phyloP scores from a whole-genome alignment of 2,329 filamentous ascomycete species.

The Paraphaeosphaeria minitans region DNA sequence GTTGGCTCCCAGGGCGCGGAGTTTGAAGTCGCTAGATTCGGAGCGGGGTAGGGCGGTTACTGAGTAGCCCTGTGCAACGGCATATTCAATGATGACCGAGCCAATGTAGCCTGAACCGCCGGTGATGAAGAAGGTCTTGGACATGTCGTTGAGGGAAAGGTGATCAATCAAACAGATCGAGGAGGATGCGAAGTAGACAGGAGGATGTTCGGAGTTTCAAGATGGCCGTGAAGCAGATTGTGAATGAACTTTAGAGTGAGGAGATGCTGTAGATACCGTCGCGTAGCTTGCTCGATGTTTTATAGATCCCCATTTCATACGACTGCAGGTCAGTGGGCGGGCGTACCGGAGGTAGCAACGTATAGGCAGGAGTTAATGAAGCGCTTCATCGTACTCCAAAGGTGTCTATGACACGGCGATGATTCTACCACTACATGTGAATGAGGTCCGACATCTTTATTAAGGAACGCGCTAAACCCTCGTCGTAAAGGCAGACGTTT shows the following conservation, averaged over 20 bases:
- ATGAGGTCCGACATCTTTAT: neutral
- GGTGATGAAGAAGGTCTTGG: slow-evolving; percentile 27
- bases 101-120: slow-evolving; percentile 32
- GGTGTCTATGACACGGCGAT: neutral
- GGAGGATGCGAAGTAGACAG: neutral
- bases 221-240: neutral
- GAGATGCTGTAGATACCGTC: neutral
- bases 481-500: neutral
- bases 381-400: neutral
- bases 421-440: neutral
- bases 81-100: slow-evolving; percentile 37
- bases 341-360: slow-evolving; percentile 1
- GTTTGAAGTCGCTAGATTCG: slow-evolving; percentile 42
- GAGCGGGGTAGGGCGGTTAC: slow-evolving; percentile 52
- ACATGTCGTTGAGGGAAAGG: slow-evolving; percentile 10
- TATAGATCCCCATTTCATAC: neutral
- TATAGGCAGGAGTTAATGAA: neutral
- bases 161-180: neutral
- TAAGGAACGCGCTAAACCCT: slow-evolving; percentile 1
- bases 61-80: slow-evolving; percentile 47
- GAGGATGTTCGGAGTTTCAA: neutral
- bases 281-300: neutral
- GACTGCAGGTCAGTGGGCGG: neutral
- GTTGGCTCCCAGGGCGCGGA: slow-evolving; percentile 47
- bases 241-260: neutral